Base-by-base conservation (phyloP, 768 basidiomycete species). In the Coprinellus micaceus region DNA sequence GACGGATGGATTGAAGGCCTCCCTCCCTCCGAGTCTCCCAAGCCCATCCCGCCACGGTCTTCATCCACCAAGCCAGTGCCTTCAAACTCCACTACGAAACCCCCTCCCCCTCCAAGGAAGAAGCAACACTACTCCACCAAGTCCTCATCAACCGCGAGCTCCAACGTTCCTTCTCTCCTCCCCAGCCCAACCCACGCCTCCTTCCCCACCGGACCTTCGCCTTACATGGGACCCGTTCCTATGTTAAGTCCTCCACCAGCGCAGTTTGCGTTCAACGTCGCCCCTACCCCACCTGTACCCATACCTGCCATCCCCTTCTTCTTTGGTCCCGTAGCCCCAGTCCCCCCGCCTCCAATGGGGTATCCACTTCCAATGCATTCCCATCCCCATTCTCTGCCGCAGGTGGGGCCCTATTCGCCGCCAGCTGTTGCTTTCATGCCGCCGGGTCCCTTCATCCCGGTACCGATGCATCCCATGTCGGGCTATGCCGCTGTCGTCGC, bases 171-270 rank as follows among this genome's bases (percentile, higher is more conserved):
- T 4, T 45, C 43, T 2, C 28, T 28, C 13, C 44, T 28, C 26
- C 26, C 52, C 24, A 57, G 40, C 56, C 49, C 48, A 4, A 37
- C 48, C 7, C 39, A 49, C 15, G 48, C 56, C 17, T 17, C 56
- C 21, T 57, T 57, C 28, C 1, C 49, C 4, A 29, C 22, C 15
- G 33, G 19, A 25, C 25, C 36, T 25, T 24, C 56, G 15, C 48
- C 56, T 24, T 57, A 51, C 56, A 25, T 57, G 49, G 41, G n/a
- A n/a, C n/a, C 25, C 22, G 49, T 57, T 4, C 56, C 56, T 15
- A 12, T 51, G 56, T 21, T 45, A 13, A 43, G 36, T 17, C 56
- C 56, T 7, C 17, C 53, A 39, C n/a, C n/a, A n/a, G n/a, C n/a
- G n/a, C 55, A 57, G 37, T n/a, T 25, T 24, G 17, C 33, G 29